These are phyloP conservation scores for Tetrahymena malaccensis DNA, from an alignment of 73 alveolate genomes.

Conservation along the genomic window DNA sequence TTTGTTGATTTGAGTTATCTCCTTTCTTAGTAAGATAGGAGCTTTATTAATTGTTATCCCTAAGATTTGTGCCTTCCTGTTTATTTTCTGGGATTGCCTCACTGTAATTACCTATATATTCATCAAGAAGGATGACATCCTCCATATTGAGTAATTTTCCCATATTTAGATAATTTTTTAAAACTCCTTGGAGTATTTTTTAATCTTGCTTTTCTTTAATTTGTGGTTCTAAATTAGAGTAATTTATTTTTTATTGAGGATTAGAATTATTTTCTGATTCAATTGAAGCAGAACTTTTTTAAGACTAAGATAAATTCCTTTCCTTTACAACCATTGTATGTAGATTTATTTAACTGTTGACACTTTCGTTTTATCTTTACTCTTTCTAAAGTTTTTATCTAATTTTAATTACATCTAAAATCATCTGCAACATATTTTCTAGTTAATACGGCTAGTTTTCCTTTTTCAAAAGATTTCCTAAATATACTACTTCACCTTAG, in stretches of 20 bases:
- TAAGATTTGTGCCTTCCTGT: neutral
- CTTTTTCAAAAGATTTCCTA: neutral
- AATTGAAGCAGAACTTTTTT: neutral
- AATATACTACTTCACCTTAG: neutral
- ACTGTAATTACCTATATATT: neutral
- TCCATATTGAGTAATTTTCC: neutral
- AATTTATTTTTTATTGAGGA: neutral
- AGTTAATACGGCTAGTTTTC: neutral
- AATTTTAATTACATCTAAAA: neutral
- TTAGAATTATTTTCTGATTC: neutral
- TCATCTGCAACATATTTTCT: neutral
- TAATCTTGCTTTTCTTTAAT: neutral
- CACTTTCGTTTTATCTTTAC: neutral
- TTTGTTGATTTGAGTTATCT: neutral
- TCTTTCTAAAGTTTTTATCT: neutral
- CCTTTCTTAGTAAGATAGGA: neutral
- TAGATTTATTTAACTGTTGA: neutral
- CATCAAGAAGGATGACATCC: neutral
- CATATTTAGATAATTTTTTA: neutral
- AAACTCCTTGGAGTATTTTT: neutral
- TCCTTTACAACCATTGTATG: neutral
- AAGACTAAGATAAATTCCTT: neutral
- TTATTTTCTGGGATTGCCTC: neutral
- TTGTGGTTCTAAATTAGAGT: neutral
- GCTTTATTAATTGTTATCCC: neutral